phyloP scores from a whole-genome alignment of 768 basidiomycete genomes.

The Crepidotus variabilis region DNA sequence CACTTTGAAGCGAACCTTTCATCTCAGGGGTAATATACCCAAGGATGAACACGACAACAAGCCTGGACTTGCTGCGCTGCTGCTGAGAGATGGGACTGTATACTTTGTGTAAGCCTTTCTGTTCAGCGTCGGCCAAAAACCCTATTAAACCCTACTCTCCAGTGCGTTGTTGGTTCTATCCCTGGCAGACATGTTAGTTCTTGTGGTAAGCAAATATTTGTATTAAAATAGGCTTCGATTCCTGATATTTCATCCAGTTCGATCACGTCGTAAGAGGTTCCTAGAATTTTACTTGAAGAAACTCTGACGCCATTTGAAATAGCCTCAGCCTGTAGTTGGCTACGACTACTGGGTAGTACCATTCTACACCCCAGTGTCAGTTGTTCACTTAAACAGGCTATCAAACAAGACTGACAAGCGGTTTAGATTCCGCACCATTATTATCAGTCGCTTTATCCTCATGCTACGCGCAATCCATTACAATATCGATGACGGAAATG shows the following conservation, averaged over 20 bases:
- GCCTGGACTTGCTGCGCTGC: conserved; percentile 19
- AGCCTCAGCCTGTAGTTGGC: conserved; percentile 25
- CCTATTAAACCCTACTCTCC: not conserved
- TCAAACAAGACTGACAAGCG: not conserved
- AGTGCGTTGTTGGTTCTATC: conserved; percentile 26
- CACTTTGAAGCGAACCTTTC: conserved; percentile 22
- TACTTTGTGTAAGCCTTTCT: conserved; percentile 22
- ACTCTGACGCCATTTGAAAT: not conserved
- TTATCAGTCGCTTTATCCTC: conserved; percentile 29
- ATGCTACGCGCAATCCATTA: conserved; percentile 24
- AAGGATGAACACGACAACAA: conserved; percentile 15
- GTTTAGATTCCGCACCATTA: conserved; percentile 27
- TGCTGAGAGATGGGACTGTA: conserved; percentile 25
- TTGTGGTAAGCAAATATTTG: conserved; percentile 19
- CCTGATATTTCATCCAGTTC: conserved; percentile 3
- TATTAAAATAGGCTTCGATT: not conserved
- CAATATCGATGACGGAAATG: conserved; percentile 12
- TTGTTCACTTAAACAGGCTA: not conserved
- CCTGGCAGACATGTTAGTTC: conserved; percentile 27
- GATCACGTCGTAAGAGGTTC: conserved; percentile 13
- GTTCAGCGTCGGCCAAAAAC: not conserved
- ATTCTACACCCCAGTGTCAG: conserved; percentile 30
- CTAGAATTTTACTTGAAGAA: not conserved
- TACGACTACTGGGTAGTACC: conserved; percentile 33
- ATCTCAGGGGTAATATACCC: conserved; percentile 17